Evolutionary conservation across 202 grass and related monocot genomes (phyloP), one percentile per base, ranked within the genome.

Genomic region (Zizania palustris): DNA sequence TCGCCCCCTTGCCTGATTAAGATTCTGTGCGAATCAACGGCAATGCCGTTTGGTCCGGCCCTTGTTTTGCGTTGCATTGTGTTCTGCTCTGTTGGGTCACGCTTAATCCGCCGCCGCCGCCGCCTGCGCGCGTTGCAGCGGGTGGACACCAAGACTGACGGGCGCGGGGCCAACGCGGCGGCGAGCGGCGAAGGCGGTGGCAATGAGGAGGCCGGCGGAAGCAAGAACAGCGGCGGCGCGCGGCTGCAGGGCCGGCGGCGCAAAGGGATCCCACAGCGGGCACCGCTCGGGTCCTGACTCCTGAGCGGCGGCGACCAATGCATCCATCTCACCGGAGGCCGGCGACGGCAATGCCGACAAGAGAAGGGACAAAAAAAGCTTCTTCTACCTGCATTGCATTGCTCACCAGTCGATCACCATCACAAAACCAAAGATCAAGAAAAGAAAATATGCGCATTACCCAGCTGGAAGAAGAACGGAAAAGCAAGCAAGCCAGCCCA

Each of bases 191-290:
- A 36, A 34, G 82, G 55, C 5, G 72, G 56, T 7, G 22, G 21
- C 9, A 70, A 46, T 10, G 41, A 34, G 18, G 72, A 69, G 7
- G 60, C 40, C 39, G 74, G 49, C 48, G 69, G 22, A 8, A 80
- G 79, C 43, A 46, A 71, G 37, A 21, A 18, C 10, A 11, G 18
- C 44, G 64, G 1, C 73, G 11, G 48, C 61, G 9, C 50, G 28
- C 67, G 67, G 22, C 45, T 80, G 1, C 76, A 65, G 11, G 78
- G 83, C 12, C 72, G 87, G 63, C 73, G 77, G 73, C 77, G 90
- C 35, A 93, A 93, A 69, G 90, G 90, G 36, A 85, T 84, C 9
- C 90, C 90, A 37, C 90, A 84, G n/a, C 81, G 90, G 43, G 73
- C 90, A 2, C 87, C 84, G 0, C 87, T 86, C 38, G 69, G 69